Evolutionary conservation across 2,329 filamentous ascomycete species (phyloP), one percentile per base, ranked within the genome.

Genomic region (Ophiostoma sp.): DNA sequence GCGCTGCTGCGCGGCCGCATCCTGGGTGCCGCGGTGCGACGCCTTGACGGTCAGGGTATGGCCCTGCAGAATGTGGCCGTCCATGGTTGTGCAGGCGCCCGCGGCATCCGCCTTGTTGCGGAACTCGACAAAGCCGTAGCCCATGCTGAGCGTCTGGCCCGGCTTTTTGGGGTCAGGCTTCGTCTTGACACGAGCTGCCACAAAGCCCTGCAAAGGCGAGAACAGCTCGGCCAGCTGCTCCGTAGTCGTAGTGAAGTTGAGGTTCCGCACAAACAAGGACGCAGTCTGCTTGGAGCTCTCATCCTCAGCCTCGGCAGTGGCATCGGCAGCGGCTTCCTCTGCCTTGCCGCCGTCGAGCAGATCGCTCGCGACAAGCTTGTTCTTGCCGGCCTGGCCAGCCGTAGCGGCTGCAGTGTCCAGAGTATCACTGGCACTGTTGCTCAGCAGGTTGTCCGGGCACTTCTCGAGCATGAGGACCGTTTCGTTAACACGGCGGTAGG

Each of bases 41-140:
- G 92, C 90, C 82, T 93, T 94, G 75, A 98, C 92, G 73, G 92
- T 87, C 70, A 99, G 87, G 77, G 92, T 91, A 82, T 99, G 94
- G 25, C 91, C 92, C 76, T 97, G 94, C n/a, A 99, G 88, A 52
- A 90, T 90, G 81, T 93, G 90, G 12, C 94, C 94, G 81, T 98
- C 91, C 93, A 98, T 96, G n/a, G 90, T 89, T 77, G 89, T 88
- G 74, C 94, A 85, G 31, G 95, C 96, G 63, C 92, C 91, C 77
- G 93, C 89, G 0, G 96, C 95, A 78, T 95, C 89, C 55, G 87
- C 88, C 79, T 93, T 93, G 77, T 88, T 91, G 74, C 87, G 88
- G 83, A 98, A 99, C 78, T 97, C 94, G 74, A 94, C 89, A 81
- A 99, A 99, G 61, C 95, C 96, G 80, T 97, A 99, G 50, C 96